Percentiles rank a stretch among this genome's conserved stretches.
Conservation (phyloP, 768 basidiomycete genomes). For the Phanerochaete carnosa region DNA sequence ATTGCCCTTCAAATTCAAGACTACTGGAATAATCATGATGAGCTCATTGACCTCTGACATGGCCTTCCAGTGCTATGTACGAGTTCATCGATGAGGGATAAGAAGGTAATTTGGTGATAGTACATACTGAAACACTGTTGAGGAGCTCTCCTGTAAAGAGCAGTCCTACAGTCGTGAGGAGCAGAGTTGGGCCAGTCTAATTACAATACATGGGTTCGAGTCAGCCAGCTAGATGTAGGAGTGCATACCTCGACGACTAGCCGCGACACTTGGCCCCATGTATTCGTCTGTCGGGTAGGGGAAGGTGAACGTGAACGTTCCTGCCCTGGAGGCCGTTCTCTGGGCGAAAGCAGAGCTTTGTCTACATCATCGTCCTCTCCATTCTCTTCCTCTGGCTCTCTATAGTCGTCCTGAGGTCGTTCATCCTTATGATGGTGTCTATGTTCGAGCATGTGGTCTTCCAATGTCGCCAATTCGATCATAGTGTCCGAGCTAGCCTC, state of each 20-base stretch:
- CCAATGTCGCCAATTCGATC: slow-evolving; percentile 34
- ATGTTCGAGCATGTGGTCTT: slow-evolving; percentile 24
- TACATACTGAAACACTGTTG: slow-evolving; percentile 74
- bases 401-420: slow-evolving; percentile 10
- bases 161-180: slow-evolving; percentile 79
- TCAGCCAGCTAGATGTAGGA: background rate
- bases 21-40: slow-evolving; percentile 92
- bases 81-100: background rate
- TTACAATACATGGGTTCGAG: background rate
- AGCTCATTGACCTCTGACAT: slow-evolving; percentile 91
- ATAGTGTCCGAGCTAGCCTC: slow-evolving; percentile 18
- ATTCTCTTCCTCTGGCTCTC: slow-evolving; percentile 12
- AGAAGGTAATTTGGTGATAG: background rate
- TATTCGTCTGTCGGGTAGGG: slow-evolving; percentile 5
- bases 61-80: slow-evolving; percentile 73
- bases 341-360: slow-evolving; percentile 41
- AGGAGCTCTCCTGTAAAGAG: slow-evolving; percentile 90
- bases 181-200: slow-evolving; percentile 84
- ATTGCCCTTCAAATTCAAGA: slow-evolving; percentile 96
- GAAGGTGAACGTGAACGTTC: slow-evolving; percentile 19
- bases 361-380: slow-evolving; percentile 38
- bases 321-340: slow-evolving; percentile 24
- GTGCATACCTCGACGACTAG: slow-evolving; percentile 67
- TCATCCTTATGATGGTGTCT: slow-evolving; percentile 12
- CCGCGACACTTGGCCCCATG: slow-evolving; percentile 55